Evolutionary conservation across 305 asterid species (phyloP), one percentile per base, ranked within the genome.

Genomic region (Fraxinus sp.): DNA sequence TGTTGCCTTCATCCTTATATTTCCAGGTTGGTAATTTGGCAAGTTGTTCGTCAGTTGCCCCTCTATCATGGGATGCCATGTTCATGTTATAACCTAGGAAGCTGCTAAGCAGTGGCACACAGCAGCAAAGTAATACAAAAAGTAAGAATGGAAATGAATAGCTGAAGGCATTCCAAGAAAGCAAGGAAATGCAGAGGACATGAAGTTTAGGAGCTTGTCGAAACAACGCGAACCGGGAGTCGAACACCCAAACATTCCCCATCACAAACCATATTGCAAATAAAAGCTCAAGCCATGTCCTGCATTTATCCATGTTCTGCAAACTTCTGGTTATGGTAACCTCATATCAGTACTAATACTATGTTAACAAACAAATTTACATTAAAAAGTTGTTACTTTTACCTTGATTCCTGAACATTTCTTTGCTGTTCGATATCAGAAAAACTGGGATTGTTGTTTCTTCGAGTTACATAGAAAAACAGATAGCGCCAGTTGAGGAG

Each of bases 251-350:
- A 39, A 94, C 93, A 8, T 95, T 95, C 0, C 99, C 99, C 92
- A 94, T 90, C 83, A 95, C 99, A 49, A 95, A 95, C 99, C 98
- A 95, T 87, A 95, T 92, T 18, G 98, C 99, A 44, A 93, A 95
- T 80, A 94, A 76, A 26, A 95, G 91, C 84, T 95, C 98, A 0
- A 92, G 87, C n/a, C 85, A 91, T 4, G 93, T 89, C 88, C 86
- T 87, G 90, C 87, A 90, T 83, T 86, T 95, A 85, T 90, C 88
- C 89, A 89, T 80, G 78, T 26, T 78, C 83, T 89, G 93, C 86
- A 89, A 68, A 64, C 5, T 70, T 82, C 98, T 94, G 91, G 73
- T 85, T 86, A 85, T 30, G 16, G 5, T 24, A 6, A 49, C 26
- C 16, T 24, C 33, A 7, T 16, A 70, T 80, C 44, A 79, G 66